Conservation (phyloP, 176 grass and related monocot genomes). For the Eragrostis nindensis region DNA sequence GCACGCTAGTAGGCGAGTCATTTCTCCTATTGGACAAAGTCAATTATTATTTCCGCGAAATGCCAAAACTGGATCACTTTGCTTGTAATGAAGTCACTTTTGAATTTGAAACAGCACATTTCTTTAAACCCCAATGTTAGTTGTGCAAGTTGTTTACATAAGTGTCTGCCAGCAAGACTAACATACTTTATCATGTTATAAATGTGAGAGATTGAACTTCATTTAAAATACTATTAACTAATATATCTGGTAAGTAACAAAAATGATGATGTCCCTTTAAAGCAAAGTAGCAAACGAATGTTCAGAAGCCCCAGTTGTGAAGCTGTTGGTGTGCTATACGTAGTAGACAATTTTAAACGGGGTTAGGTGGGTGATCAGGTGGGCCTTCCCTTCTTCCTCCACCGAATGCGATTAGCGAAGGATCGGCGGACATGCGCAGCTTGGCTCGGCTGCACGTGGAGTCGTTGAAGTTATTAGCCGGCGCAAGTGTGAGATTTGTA, state of each 20-base stretch:
- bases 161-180: neutral
- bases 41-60: neutral
- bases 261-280: conserved; percentile 7
- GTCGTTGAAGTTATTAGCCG: neutral
- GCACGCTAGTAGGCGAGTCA: neutral
- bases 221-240: neutral
- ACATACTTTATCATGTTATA: neutral
- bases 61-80: too few species aligned
- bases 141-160: too few species aligned
- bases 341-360: neutral
- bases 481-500: neutral
- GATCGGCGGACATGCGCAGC: conserved; percentile 29
- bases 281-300: conserved; percentile 12
- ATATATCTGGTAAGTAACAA: neutral
- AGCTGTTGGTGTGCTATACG: too few species aligned
- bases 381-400: too few species aligned
- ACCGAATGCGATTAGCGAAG: conserved; percentile 29
- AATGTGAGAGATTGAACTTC: neutral
- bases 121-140: too few species aligned
- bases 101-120: too few species aligned
- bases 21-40: neutral
- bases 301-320: neutral
- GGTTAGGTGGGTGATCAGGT: neutral
- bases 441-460: conserved; percentile 12
- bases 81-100: too few species aligned